Conservation (phyloP, 805 yeast genomes). For the Wickerhamiella nectarea region DNA sequence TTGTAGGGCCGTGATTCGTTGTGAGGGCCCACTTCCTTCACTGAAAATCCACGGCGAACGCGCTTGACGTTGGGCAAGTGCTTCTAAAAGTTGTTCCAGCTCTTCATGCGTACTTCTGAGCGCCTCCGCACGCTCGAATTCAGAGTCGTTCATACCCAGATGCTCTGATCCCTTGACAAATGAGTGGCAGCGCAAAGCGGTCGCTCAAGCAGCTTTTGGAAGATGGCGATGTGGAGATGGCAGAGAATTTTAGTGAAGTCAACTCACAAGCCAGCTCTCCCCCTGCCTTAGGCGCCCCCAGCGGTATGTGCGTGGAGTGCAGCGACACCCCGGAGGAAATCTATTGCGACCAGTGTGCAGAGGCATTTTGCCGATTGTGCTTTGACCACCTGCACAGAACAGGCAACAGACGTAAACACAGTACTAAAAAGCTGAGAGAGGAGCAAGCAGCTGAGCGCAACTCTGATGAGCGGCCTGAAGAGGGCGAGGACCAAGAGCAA, state of each 20-base stretch:
- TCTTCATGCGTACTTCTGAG: constrained; percentile 30
- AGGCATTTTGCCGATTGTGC: constrained; percentile 56
- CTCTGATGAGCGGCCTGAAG: constrained; percentile 15
- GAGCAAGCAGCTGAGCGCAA: constrained; percentile 16
- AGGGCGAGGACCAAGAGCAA: constrained; percentile 9
- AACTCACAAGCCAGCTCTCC: not conserved
- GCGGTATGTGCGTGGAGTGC: constrained; percentile 48
- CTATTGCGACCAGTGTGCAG: constrained; percentile 50
- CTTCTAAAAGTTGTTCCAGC: constrained; percentile 56
- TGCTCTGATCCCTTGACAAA: not conserved
- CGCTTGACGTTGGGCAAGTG: constrained; percentile 40
- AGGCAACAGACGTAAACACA: constrained; percentile 31
- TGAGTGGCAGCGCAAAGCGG: constrained; percentile 2
- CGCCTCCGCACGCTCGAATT: constrained; percentile 15
- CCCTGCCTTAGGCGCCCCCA: not conserved
- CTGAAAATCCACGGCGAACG: not conserved
- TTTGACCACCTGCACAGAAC: constrained; percentile 55
- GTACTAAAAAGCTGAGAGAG: constrained; percentile 12
- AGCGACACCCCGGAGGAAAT: constrained; percentile 57
- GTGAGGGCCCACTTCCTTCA: constrained; percentile 20
- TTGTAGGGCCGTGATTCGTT: constrained; percentile 42
- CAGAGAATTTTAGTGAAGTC: not conserved
- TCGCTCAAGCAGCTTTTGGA: constrained; percentile 6
- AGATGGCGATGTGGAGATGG: constrained; percentile 7
- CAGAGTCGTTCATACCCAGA: not conserved